Evolutionary conservation across 106 monocot genomes (phyloP).

Genomic region (Allium sativum): DNA sequence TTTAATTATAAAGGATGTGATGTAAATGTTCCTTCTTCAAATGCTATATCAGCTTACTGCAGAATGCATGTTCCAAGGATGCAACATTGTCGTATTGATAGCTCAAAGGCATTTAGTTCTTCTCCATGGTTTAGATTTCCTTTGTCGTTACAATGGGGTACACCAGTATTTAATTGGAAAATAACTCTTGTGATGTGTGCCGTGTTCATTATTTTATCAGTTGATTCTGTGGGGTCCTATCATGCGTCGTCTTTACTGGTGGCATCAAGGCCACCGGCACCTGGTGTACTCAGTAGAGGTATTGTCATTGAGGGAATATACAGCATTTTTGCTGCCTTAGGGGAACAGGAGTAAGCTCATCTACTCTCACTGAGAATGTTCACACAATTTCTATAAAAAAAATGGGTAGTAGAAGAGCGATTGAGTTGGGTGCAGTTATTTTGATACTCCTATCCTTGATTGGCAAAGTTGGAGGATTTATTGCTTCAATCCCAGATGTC

Average conservation of each 20-base stretch:
- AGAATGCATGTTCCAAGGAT: conserved; percentile 76
- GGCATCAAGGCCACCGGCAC: conserved; percentile 77
- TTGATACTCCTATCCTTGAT: conserved; percentile 75
- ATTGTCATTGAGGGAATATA: conserved; percentile 86
- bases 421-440: conserved; percentile 70
- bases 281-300: conserved; percentile 87
- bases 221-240: conserved; percentile 98
- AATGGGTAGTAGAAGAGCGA: conserved; percentile 88
- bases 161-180: conserved; percentile 88
- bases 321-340: conserved; percentile 69
- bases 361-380: conserved; percentile 90
- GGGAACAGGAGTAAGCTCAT: conserved; percentile 90
- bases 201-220: conserved; percentile 67
- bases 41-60: conserved; percentile 72
- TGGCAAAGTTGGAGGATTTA: conserved; percentile 91
- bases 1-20: conserved; percentile 85
- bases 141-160: conserved; percentile 92
- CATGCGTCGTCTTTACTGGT: conserved; percentile 96
- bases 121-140: conserved; percentile 97
- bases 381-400: conserved; percentile 97
- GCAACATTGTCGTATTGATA: conserved; percentile 85
- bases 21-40: conserved; percentile 64
- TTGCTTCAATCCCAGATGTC: conserved; percentile 92
- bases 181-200: conserved; percentile 74
- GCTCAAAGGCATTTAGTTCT: conserved; percentile 57